phyloP scores from a whole-genome alignment of 305 asterid genomes.

The Lippia alba region DNA sequence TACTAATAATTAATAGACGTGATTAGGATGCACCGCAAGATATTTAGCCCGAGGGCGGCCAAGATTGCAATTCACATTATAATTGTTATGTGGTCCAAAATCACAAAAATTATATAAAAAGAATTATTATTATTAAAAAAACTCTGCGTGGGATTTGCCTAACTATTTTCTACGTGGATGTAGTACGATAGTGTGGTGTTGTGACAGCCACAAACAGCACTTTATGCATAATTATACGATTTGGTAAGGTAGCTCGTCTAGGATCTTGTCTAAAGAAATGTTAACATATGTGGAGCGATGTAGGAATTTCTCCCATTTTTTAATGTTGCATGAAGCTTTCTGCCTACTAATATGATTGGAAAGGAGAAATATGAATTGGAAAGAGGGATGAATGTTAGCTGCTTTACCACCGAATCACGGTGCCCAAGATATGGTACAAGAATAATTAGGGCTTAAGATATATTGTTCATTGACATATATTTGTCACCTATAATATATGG shows the following conservation, averaged over 20 bases:
- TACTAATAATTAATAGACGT: slow-evolving; percentile 4
- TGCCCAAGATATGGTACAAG: too few species aligned
- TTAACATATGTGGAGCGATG: neutral
- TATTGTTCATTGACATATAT: too few species aligned
- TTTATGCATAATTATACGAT: neutral
- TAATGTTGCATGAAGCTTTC: neutral
- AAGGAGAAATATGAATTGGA: too few species aligned
- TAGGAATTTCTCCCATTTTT: neutral
- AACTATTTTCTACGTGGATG: neutral
- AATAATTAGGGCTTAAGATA: too few species aligned
- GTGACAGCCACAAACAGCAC: neutral
- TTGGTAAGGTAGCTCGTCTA: neutral
- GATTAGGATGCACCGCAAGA: neutral
- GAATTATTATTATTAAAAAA: too few species aligned
- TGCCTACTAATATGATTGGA: neutral
- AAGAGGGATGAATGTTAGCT: too few species aligned
- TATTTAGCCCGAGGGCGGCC: neutral
- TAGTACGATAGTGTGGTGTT: neutral
- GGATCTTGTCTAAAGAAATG: neutral
- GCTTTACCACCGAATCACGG: too few species aligned
- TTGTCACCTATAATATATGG: too few species aligned
- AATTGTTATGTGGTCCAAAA: neutral
- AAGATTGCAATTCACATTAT: slow-evolving; percentile 12
- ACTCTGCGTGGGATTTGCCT: neutral
- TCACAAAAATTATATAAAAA: too few species aligned